phyloP scores from a whole-genome alignment of 2,329 filamentous ascomycete genomes.

The Colletotrichum ledebouriae region DNA sequence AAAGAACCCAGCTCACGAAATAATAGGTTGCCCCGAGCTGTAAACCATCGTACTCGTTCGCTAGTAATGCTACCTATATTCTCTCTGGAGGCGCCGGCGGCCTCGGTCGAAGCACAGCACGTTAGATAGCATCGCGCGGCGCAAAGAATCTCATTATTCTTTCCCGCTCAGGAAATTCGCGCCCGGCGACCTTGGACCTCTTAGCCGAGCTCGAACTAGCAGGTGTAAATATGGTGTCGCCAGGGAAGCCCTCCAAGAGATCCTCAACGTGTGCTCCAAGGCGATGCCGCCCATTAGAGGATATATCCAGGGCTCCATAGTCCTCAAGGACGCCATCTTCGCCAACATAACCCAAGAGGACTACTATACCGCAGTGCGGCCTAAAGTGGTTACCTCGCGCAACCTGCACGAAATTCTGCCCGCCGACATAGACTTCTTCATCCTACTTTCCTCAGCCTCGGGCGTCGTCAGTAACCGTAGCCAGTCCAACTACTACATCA shows the following conservation, averaged over 20 bases:
- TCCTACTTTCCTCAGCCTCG: constrained; percentile 50
- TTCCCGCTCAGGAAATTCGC: constrained; percentile 45
- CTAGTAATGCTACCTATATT: constrained; percentile 19
- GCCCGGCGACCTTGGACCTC: constrained; percentile 28
- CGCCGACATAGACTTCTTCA: constrained; percentile 52
- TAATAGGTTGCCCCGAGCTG: no score
- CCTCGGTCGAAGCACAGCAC: constrained; percentile 43
- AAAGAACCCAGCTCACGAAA: background rate
- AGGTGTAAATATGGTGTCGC: background rate
- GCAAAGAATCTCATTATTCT: constrained; percentile 49
- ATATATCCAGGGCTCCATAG: constrained; percentile 54
- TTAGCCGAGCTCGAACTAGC: constrained; percentile 43
- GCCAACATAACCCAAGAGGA: constrained; percentile 52
- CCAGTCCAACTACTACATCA: constrained; percentile 60
- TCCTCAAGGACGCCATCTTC: constrained; percentile 52
- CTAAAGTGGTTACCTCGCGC: constrained; percentile 51
- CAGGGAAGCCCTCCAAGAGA: background rate
- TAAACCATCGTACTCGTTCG: background rate
- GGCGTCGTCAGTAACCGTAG: constrained; percentile 46
- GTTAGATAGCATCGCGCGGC: constrained; percentile 46
- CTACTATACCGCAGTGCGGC: constrained; percentile 48
- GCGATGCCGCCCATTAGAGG: constrained; percentile 22
- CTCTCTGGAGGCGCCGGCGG: constrained; percentile 45
- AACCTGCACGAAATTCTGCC: constrained; percentile 49
- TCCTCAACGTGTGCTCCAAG: background rate